These are phyloP conservation scores for Plectosphaerella plurivora DNA, from an alignment of 2,329 filamentous ascomycete species.

Conservation along the genomic window DNA sequence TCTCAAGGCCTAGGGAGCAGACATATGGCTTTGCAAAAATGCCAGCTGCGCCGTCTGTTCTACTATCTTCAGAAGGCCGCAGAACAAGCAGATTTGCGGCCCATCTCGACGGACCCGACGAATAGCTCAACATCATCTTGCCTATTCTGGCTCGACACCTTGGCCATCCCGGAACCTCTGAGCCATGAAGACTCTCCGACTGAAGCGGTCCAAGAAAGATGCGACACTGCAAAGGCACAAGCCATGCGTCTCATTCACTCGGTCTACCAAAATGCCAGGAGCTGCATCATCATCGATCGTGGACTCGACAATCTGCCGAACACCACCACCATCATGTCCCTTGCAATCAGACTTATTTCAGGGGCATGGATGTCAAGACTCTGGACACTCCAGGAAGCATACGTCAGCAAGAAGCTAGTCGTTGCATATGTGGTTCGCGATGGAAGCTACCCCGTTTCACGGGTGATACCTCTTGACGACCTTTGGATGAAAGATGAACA, in stretches of 20 bases:
- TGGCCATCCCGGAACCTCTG: not conserved
- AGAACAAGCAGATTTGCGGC: too few relatives aligned
- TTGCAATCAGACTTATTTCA: not conserved
- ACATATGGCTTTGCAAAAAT: not conserved
- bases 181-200: too few relatives aligned
- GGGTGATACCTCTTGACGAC: not conserved
- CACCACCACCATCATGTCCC: too few relatives aligned
- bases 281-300: not conserved
- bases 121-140: too few relatives aligned
- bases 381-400: not conserved
- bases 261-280: not conserved
- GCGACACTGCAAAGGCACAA: not conserved
- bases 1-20: not conserved
- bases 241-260: not conserved
- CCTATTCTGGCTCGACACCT: conserved; percentile 1
- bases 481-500: not conserved
- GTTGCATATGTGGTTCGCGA: too few relatives aligned
- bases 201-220: not conserved
- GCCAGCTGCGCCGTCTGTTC: not conserved
- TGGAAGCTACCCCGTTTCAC: too few relatives aligned
- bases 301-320: not conserved
- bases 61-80: not conserved
- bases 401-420: not conserved
- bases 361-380: not conserved
- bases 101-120: too few relatives aligned